Conservation (phyloP, 108 stramenopile genomes). For the Nannochloropsis salina region DNA sequence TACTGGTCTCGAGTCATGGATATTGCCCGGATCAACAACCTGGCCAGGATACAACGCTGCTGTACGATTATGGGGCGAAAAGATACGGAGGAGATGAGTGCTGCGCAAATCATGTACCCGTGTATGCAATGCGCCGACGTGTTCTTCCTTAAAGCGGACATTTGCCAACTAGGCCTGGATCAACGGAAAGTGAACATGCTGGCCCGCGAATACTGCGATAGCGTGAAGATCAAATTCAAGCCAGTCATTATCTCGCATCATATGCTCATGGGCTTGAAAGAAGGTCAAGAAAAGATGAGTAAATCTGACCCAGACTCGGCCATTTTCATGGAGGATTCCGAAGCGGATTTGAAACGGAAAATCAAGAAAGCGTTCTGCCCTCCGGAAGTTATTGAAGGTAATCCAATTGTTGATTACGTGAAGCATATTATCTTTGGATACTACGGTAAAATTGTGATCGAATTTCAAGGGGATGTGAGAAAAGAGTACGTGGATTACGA, state of each 20-base stretch:
- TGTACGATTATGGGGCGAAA: constrained; percentile 98
- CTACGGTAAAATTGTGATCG: constrained; percentile 51
- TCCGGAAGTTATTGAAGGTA: constrained; percentile 62
- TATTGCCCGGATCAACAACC: constrained; percentile 69
- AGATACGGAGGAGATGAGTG: constrained; percentile 79
- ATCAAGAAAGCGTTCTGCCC: constrained; percentile 98
- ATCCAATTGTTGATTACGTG: constrained; percentile 93
- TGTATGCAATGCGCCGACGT: constrained; percentile 95
- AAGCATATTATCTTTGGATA: constrained; percentile 82
- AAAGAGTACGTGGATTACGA: constrained; percentile 64
- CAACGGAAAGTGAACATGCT: constrained; percentile 97
- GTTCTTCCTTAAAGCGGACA: constrained; percentile 97
- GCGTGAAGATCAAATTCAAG: constrained; percentile 75
- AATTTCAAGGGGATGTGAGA: constrained; percentile 74
- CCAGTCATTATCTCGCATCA: constrained; percentile 64
- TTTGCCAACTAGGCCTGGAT: constrained; percentile 98
- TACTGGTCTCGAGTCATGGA: constrained; percentile 88
- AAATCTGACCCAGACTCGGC: constrained; percentile 98
- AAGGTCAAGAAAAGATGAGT: constrained; percentile 99
- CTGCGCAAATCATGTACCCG: constrained; percentile 94
- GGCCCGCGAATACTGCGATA: constrained; percentile 94
- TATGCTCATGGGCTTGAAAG: constrained; percentile 86
- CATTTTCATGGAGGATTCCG: constrained; percentile 97
- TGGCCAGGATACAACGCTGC: constrained; percentile 61
- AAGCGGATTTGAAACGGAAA: constrained; percentile 87